Evolutionary conservation across 441 rosid species (phyloP).

Genomic region (Gossypium davidsonii): DNA sequence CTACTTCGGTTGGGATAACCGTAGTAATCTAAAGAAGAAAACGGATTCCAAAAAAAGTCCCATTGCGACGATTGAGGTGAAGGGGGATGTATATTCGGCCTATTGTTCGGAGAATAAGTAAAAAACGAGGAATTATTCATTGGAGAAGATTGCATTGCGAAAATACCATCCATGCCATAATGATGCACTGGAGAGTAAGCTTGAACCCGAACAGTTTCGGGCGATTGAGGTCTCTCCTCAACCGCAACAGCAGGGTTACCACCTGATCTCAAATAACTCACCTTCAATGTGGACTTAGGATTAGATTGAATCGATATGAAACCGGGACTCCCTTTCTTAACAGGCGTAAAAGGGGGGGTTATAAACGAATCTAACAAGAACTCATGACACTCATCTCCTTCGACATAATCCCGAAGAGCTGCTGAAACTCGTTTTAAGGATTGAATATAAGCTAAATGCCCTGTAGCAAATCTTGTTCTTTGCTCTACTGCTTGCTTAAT

Average conservation of each 20-base stretch:
- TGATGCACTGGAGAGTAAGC: conserved; percentile 53
- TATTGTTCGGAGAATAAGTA: conserved; percentile 48
- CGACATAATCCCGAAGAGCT: conserved; percentile 66
- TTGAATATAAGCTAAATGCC: conserved; percentile 74
- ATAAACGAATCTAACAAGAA: conserved; percentile 57
- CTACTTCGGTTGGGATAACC: conserved; percentile 53
- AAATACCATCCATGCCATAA: conserved; percentile 54
- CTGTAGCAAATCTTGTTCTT: conserved; percentile 68
- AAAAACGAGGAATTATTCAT: conserved; percentile 37
- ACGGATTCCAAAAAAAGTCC: conserved; percentile 98
- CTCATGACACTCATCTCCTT: conserved; percentile 68
- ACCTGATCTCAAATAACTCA: conserved; percentile 59
- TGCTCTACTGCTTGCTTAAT: conserved; percentile 87
- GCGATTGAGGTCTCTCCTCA: conserved; percentile 76
- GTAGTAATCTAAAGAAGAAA: conserved; percentile 77
- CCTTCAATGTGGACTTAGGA: conserved; percentile 46
- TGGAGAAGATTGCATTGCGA: conserved; percentile 53
- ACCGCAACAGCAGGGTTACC: conserved; percentile 62
- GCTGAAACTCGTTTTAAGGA: conserved; percentile 81
- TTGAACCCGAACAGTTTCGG: conserved; percentile 62
- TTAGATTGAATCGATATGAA: conserved; percentile 55
- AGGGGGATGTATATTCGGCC: conserved; percentile 66
- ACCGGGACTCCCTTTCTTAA: conserved; percentile 48
- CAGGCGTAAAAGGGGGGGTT: conserved; percentile 48
- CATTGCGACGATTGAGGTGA: conserved; percentile 90